Conservation (phyloP, 2,329 filamentous ascomycete species). For the Epichloe sp. region DNA sequence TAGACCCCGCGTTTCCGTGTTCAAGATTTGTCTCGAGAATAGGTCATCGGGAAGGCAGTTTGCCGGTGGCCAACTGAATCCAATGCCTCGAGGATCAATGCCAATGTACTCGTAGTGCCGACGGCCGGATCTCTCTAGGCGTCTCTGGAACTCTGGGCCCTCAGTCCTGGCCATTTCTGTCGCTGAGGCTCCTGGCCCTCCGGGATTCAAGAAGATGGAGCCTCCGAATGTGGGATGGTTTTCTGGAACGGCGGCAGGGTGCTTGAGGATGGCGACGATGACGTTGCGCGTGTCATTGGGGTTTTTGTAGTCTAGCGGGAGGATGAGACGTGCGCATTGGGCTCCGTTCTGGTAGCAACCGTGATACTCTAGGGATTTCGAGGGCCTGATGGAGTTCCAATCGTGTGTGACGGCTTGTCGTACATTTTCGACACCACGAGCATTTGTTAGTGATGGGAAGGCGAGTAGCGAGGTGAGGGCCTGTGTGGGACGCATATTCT, state of each 20-base stretch:
- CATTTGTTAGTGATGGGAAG: neutral
- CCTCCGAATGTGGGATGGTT: constrained; percentile 23
- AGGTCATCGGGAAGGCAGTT: constrained; percentile 10
- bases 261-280: constrained; percentile 25
- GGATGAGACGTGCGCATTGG: constrained; percentile 26
- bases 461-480: neutral
- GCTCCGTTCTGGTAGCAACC: constrained; percentile 20
- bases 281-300: constrained; percentile 13
- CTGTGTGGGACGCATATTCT: neutral
- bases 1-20: neutral
- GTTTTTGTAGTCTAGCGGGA: constrained; percentile 27
- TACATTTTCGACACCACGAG: neutral
- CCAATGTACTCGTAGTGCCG: constrained; percentile 24
- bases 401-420: neutral
- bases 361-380: constrained; percentile 12
- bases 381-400: constrained; percentile 8
- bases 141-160: constrained; percentile 14
- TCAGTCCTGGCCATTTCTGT: constrained; percentile 11
- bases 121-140: constrained; percentile 13
- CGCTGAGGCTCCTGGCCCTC: constrained; percentile 25
- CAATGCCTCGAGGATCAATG: constrained; percentile 28
- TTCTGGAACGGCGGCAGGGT: constrained; percentile 22
- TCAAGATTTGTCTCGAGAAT: constrained; percentile 4
- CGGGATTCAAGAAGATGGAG: constrained; percentile 25
- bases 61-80: neutral